These are phyloP conservation scores for Colletotrichum sp. DNA, from an alignment of 2,329 filamentous ascomycete species.

Conservation along the genomic window DNA sequence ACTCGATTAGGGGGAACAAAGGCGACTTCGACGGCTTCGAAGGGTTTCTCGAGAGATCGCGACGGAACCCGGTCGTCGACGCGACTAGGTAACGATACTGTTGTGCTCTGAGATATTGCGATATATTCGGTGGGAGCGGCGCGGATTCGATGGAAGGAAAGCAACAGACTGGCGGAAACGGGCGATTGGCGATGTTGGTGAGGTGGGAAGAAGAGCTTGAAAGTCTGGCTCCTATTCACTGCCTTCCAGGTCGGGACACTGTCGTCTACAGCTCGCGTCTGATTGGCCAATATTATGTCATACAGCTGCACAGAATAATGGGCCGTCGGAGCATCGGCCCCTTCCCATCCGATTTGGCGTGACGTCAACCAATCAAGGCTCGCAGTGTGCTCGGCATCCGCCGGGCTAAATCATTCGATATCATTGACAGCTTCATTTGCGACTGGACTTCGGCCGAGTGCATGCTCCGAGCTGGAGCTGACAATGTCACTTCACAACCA, in stretches of 20 bases:
- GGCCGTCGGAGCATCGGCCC: constrained; percentile 3
- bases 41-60: background rate
- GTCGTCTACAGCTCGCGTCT: background rate
- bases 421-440: constrained; percentile 10
- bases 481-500: background rate
- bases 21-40: background rate
- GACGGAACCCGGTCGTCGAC: background rate
- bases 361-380: constrained; percentile 14
- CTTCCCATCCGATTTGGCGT: constrained; percentile 2
- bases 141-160: background rate
- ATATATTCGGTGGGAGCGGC: background rate
- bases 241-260: constrained; percentile 3
- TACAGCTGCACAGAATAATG: constrained; percentile 3
- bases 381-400: background rate
- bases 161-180: background rate
- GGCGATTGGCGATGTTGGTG: background rate
- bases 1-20: background rate
- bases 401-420: constrained; percentile 15
- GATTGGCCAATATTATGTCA: constrained; percentile 24
- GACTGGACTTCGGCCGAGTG: background rate
- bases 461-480: background rate
- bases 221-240: constrained; percentile 15
- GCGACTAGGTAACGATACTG: background rate
- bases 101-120: background rate
- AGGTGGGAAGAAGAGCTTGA: background rate